phyloP scores from a whole-genome alignment of 2,329 filamentous ascomycete species.

The Verticillium isaacii region DNA sequence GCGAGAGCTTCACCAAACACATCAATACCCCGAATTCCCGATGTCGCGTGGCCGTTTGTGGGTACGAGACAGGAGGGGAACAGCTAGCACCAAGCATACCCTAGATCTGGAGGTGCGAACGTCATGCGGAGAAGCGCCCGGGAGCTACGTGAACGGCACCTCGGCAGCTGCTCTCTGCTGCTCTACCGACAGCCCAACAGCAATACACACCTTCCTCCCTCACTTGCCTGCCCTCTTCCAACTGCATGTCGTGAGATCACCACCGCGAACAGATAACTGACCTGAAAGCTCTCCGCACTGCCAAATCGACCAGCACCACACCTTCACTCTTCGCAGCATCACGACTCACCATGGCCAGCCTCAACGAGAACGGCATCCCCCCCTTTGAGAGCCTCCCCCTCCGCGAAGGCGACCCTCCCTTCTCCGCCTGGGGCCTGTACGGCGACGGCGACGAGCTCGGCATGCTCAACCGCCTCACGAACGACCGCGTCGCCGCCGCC shows the following conservation, averaged over 20 bases:
- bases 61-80: background rate
- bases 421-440: slow-evolving; percentile 44
- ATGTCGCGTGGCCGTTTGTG: background rate
- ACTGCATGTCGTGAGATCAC: background rate
- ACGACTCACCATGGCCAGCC: background rate
- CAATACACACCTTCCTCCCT: background rate
- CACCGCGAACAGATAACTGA: background rate
- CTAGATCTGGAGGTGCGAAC: background rate
- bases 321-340: background rate
- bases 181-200: background rate
- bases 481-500: slow-evolving; percentile 44
- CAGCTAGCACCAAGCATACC: background rate
- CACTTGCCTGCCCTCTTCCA: background rate
- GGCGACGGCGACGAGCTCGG: slow-evolving; percentile 54
- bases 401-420: slow-evolving; percentile 38
- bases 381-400: slow-evolving; percentile 43
- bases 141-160: background rate
- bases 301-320: too few species aligned
- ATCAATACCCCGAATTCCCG: background rate
- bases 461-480: slow-evolving; percentile 55
- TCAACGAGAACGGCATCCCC: slow-evolving; percentile 38
- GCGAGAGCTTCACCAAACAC: background rate
- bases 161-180: background rate
- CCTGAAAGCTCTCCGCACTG: background rate
- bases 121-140: background rate